These are phyloP conservation scores for Ceratobasidium sp. DNA, from an alignment of 1,284 basidiomycete genomes.

Conservation along the genomic window DNA sequence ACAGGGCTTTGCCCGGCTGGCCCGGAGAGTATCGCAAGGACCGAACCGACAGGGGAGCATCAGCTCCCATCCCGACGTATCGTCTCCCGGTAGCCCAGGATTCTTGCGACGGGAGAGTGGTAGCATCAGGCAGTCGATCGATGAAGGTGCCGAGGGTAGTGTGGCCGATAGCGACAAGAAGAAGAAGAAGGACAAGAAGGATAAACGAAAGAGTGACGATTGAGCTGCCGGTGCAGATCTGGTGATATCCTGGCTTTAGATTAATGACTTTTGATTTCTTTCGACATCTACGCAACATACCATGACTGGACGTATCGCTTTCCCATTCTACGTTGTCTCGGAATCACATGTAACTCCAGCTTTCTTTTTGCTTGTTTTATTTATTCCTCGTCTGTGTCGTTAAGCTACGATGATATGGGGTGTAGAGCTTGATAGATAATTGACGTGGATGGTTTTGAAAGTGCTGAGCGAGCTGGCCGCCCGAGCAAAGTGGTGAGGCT, in stretches of 20 bases:
- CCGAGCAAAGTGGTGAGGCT: too few species aligned
- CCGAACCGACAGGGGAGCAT: constrained; percentile 23
- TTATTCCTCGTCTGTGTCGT: too few species aligned
- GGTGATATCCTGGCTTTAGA: not conserved
- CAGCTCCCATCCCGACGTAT: not conserved
- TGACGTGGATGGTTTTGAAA: too few species aligned
- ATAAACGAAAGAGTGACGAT: constrained; percentile 22
- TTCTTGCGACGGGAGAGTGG: constrained; percentile 15
- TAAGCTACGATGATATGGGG: too few species aligned
- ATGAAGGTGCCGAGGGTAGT: not conserved
- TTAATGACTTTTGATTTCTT: constrained; percentile 3
- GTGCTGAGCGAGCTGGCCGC: too few species aligned
- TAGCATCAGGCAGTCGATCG: not conserved
- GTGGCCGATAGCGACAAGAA: constrained; percentile 34
- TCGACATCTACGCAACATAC: too few species aligned
- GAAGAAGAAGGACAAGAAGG: constrained; percentile 36
- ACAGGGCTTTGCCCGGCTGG: constrained; percentile 20
- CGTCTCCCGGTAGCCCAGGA: constrained; percentile 13
- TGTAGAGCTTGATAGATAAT: too few species aligned
- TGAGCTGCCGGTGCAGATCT: not conserved
- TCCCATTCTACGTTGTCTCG: not conserved
- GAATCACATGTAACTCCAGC: too few species aligned
- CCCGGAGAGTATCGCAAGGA: constrained; percentile 5
- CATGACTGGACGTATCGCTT: not conserved
- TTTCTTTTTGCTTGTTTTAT: too few species aligned